Conservation (phyloP, 2,329 filamentous ascomycete species). For the Lecanicillium sp. region DNA sequence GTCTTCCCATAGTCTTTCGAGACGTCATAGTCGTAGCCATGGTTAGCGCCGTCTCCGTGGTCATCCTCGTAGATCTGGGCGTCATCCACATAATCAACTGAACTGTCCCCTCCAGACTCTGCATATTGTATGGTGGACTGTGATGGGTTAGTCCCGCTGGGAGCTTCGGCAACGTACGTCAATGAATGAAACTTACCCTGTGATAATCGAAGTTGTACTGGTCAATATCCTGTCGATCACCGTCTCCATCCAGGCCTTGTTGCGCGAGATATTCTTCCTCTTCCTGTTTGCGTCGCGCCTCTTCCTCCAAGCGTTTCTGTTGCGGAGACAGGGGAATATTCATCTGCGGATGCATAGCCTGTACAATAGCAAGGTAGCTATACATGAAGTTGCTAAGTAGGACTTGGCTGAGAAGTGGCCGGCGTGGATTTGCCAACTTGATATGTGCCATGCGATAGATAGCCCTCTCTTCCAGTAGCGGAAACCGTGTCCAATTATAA, state of each 20-base stretch:
- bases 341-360: slow-evolving; percentile 96
- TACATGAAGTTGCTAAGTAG: slow-evolving; percentile 99
- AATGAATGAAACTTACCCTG: slow-evolving; percentile 30
- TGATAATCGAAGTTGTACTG: slow-evolving; percentile 48
- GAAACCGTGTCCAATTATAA: slow-evolving; percentile 93
- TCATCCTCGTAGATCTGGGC: slow-evolving; percentile 47
- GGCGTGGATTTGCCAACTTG: slow-evolving; percentile 93
- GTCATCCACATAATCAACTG: slow-evolving; percentile 43
- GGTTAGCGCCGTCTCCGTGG: slow-evolving; percentile 31
- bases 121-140: slow-evolving; percentile 39
- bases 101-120: slow-evolving; percentile 32
- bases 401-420: slow-evolving; percentile 88
- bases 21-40: slow-evolving; percentile 30
- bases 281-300: slow-evolving; percentile 41
- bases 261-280: slow-evolving; percentile 41
- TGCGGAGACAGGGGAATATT: slow-evolving; percentile 81
- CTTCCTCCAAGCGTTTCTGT: slow-evolving; percentile 54
- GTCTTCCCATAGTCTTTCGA: slow-evolving; percentile 30
- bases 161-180: slow-evolving; percentile 1
- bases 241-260: slow-evolving; percentile 35
- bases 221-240: slow-evolving; percentile 40
- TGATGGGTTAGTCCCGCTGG: slow-evolving; percentile 5
- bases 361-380: slow-evolving; percentile 94
- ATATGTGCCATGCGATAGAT: slow-evolving; percentile 99
- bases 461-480: slow-evolving; percentile 88